phyloP scores from a whole-genome alignment of 1,139 yeast genomes.

The Yamadazyma conglobata region DNA sequence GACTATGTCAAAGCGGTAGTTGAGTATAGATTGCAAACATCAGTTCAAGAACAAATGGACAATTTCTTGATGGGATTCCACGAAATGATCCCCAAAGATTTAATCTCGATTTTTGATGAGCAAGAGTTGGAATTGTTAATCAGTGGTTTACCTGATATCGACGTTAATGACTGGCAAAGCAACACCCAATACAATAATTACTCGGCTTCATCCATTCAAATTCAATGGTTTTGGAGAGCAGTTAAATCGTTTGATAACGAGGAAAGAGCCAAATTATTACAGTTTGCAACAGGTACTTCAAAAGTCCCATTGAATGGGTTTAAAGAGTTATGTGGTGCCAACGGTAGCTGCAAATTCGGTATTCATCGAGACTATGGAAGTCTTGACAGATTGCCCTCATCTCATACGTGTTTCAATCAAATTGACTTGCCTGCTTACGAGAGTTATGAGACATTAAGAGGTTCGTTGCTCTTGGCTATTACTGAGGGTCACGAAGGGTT shows the following conservation, averaged over 20 bases:
- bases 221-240: constrained; percentile 98
- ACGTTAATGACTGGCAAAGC: constrained; percentile 91
- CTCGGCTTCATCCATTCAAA: constrained; percentile 78
- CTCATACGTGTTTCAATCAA: constrained; percentile 96
- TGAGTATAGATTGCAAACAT: constrained; percentile 78
- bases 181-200: constrained; percentile 83
- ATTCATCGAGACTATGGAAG: constrained; percentile 89
- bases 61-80: constrained; percentile 85
- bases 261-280: constrained; percentile 89
- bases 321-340: constrained; percentile 83
- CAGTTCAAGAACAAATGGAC: constrained; percentile 86
- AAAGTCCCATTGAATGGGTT: constrained; percentile 96
- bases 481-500: constrained; percentile 97
- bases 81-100: constrained; percentile 84
- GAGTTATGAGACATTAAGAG: constrained; percentile 79
- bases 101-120: constrained; percentile 87
- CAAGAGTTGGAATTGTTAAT: constrained; percentile 91
- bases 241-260: constrained; percentile 92
- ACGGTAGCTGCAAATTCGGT: constrained; percentile 82
- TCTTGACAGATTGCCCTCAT: constrained; percentile 84
- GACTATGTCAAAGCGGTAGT: constrained; percentile 86
- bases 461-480: constrained; percentile 76
- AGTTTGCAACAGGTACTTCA: constrained; percentile 96
- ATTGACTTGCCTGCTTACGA: constrained; percentile 92
- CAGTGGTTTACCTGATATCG: constrained; percentile 95